A percentile compares a stretch with the other conserved stretches of the same genome.
These are phyloP conservation scores for Fusarium chaquense DNA, from an alignment of 2,329 filamentous ascomycete genomes.

Conservation along the genomic window DNA sequence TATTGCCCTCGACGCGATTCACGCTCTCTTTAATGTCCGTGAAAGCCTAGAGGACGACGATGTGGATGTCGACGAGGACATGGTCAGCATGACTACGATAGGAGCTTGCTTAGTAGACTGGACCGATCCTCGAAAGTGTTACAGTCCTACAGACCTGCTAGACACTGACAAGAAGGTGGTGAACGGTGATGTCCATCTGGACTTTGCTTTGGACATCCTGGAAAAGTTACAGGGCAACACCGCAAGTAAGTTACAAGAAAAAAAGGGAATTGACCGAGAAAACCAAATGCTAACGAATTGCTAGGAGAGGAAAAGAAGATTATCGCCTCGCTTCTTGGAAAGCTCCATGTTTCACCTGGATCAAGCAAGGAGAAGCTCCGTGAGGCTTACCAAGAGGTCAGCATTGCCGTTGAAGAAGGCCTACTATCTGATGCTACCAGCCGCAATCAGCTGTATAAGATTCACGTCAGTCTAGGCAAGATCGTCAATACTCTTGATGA, in stretches of 20 bases:
- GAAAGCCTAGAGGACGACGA: conserved; percentile 81
- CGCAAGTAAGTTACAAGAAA: conserved; percentile 67
- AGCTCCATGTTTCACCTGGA: conserved; percentile 81
- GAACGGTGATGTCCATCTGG: conserved; percentile 83
- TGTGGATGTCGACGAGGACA: conserved; percentile 78
- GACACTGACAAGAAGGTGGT: conserved; percentile 73
- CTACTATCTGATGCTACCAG: conserved; percentile 70
- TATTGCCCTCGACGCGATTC: conserved; percentile 79
- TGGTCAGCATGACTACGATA: conserved; percentile 82
- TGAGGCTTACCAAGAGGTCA: conserved; percentile 68
- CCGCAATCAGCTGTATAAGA: conserved; percentile 75
- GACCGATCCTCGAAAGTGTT: conserved; percentile 91
- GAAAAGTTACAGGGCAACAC: conserved; percentile 76
- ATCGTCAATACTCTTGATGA: conserved; percentile 72
- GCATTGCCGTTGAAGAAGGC: conserved; percentile 72
- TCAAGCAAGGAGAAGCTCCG: conserved; percentile 70
- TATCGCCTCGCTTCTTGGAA: conserved; percentile 80
- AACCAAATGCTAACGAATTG: conserved; percentile 46
- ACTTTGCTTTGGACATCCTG: conserved; percentile 81
- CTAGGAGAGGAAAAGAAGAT: conserved; percentile 88
- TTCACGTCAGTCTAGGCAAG: conserved; percentile 75
- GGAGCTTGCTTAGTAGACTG: conserved; percentile 90
- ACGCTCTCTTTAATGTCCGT: conserved; percentile 78
- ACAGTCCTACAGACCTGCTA: conserved; percentile 60
- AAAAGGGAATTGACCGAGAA: background rate